Conservation (phyloP, 2,329 filamentous ascomycete species). For the Aspergillus tanneri region DNA sequence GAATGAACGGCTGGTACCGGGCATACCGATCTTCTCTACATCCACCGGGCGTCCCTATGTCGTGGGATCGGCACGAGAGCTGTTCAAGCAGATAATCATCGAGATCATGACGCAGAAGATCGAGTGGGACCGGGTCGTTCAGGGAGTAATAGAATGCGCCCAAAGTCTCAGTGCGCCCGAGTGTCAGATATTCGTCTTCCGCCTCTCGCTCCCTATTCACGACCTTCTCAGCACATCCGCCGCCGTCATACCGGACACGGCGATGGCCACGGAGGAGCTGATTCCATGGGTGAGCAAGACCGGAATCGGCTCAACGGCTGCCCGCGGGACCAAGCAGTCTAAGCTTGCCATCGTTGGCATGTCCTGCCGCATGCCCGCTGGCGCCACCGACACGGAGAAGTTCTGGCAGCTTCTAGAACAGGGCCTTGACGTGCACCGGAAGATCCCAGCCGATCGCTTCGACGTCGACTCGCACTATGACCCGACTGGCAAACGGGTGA, state of each 20-base stretch:
- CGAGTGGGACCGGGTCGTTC: slow-evolving; percentile 19
- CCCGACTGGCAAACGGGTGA: slow-evolving; percentile 65
- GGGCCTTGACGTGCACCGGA: slow-evolving; percentile 66
- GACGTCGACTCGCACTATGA: slow-evolving; percentile 66
- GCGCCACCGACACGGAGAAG: slow-evolving; percentile 60
- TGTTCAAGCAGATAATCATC: slow-evolving; percentile 20
- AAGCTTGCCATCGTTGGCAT: slow-evolving; percentile 69
- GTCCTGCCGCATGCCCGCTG: slow-evolving; percentile 68
- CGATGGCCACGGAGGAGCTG: slow-evolving; percentile 19
- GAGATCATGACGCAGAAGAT: slow-evolving; percentile 25
- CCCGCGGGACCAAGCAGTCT: slow-evolving; percentile 3
- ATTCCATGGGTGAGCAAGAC: slow-evolving; percentile 21
- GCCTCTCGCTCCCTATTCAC: slow-evolving; percentile 27
- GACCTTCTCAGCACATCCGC: slow-evolving; percentile 25
- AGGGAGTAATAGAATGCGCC: slow-evolving; percentile 20
- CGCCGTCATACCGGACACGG: background rate
- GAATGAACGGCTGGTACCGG: background rate
- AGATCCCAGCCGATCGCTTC: slow-evolving; percentile 66
- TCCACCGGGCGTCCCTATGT: slow-evolving; percentile 17
- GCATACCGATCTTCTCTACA: slow-evolving; percentile 19
- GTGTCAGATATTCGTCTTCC: slow-evolving; percentile 27
- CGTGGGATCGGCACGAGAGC: slow-evolving; percentile 10
- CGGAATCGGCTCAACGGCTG: background rate
- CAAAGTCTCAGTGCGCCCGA: slow-evolving; percentile 5
- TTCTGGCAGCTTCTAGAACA: slow-evolving; percentile 70